Base-by-base conservation (phyloP, 805 yeast genomes). In the Vanderwaltozyma polyspora region DNA sequence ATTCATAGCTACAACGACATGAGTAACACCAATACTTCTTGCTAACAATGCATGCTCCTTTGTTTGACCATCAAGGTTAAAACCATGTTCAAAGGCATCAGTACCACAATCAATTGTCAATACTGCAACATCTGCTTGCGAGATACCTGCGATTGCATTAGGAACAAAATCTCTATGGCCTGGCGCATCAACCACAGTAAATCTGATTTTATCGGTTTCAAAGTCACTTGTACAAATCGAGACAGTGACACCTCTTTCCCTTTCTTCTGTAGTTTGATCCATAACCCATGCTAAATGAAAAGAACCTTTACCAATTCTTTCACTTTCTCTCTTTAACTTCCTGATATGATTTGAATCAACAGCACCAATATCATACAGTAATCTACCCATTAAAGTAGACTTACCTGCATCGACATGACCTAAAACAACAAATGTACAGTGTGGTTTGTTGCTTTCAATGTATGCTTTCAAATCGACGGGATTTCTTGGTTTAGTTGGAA, bases 391-490 rank as follows among this genome's bases (percentile, higher is more conserved):
- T 82, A 91, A 81, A 36, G 99, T 91, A 29, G 95, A 85, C 64
- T 91, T 91, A 51, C 99, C 98, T 13, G 98, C 97, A 68, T 91
- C 98, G 43, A 91, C 98, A 61, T 91, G 99, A 44, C 99, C 99
- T 86, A 91, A 81, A 63, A 91, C 93, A 45, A 93, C 87, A 52
- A 91, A 81, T 28, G 95, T 86, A 59, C 91, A 72, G 63, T 91
- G 98, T 55, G 91, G 97, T 60, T 87, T 89, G 43, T 85, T 83
- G 38, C 89, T 89, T 49, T 78, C 79, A 72, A 89, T 55, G 48
- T 87, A 95, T 35, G 71, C 73, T 42, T 83, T 78, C 36, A 86
- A 70, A 45, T 72, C 72, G 26, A 79, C 80, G 49, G 58, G 52
- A 19, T 49, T 44, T 32, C 48, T 49, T 31, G 56, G 61, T 34